Evolutionary conservation across 257 asterid species (phyloP).

Genomic region (Capsicum baccatum): DNA sequence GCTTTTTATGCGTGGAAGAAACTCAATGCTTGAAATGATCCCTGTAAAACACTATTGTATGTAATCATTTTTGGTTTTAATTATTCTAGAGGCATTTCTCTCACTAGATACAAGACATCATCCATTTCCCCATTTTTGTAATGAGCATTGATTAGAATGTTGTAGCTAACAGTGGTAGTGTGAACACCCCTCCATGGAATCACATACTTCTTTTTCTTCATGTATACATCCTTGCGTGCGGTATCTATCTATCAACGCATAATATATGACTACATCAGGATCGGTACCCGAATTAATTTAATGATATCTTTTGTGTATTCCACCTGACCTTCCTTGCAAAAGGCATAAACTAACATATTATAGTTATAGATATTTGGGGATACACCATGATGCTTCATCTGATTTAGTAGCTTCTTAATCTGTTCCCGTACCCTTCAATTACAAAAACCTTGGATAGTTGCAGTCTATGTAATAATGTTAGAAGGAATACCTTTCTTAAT

Average conservation of each 20-base stretch:
- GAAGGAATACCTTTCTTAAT: constrained; percentile 32
- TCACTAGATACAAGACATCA: constrained; percentile 21
- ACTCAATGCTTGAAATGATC: constrained; percentile 18
- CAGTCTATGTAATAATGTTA: constrained; percentile 12
- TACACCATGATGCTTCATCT: constrained; percentile 20
- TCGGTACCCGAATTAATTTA: not conserved
- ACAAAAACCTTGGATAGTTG: constrained; percentile 29
- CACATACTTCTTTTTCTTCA: constrained; percentile 24
- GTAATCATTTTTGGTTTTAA: not conserved
- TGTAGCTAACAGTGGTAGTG: not conserved
- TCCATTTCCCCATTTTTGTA: constrained; percentile 18
- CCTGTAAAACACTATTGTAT: constrained; percentile 24
- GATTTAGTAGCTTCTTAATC: constrained; percentile 1
- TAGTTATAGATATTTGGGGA: constrained; percentile 25
- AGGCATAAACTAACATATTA: constrained; percentile 23
- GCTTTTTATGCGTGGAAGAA: constrained; percentile 16
- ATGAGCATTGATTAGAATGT: not conserved
- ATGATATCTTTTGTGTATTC: not conserved
- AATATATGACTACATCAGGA: constrained; percentile 29
- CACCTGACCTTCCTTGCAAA: constrained; percentile 17
- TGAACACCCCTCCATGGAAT: constrained; percentile 13
- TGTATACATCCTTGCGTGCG: constrained; percentile 23
- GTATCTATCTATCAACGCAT: constrained; percentile 28
- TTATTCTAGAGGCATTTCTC: not conserved
- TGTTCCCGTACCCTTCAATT: constrained; percentile 30